Percentiles rank a stretch among this genome's conserved stretches.
Evolutionary conservation across 2,329 filamentous ascomycete genomes (phyloP).

Genomic region (Dactylellina sp.): DNA sequence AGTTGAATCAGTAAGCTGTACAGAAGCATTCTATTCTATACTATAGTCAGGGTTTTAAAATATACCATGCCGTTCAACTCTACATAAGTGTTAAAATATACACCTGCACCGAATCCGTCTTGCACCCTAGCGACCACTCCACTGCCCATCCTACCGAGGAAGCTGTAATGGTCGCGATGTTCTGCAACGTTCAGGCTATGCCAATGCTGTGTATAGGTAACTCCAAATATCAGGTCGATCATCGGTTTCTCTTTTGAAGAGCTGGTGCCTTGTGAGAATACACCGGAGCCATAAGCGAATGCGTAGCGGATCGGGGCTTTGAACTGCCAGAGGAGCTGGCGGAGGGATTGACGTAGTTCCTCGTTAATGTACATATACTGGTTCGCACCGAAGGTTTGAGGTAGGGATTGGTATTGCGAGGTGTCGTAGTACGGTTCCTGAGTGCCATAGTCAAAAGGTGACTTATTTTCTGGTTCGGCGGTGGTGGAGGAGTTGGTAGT

Average conservation of each 20-base stretch:
- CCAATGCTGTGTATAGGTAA: slow-evolving; percentile 95
- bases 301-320: slow-evolving; percentile 93
- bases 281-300: slow-evolving; percentile 96
- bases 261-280: slow-evolving; percentile 80
- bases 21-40: background rate
- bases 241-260: slow-evolving; percentile 68
- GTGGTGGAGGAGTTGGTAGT: slow-evolving; percentile 1
- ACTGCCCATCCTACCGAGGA: slow-evolving; percentile 83
- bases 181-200: slow-evolving; percentile 91
- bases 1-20: no score
- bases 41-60: no score
- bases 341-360: slow-evolving; percentile 90
- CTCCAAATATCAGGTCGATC: slow-evolving; percentile 98
- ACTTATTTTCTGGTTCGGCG: slow-evolving; percentile 1
- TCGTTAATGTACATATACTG: slow-evolving; percentile 96
- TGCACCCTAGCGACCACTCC: slow-evolving; percentile 86
- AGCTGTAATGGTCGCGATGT: slow-evolving; percentile 92
- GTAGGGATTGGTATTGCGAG: slow-evolving; percentile 66
- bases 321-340: slow-evolving; percentile 90
- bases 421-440: slow-evolving; percentile 52
- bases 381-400: slow-evolving; percentile 89
- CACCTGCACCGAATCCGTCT: slow-evolving; percentile 87
- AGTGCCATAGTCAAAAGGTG: slow-evolving; percentile 40
- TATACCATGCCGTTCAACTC: slow-evolving; percentile 83
- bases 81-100: slow-evolving; percentile 97